Base-by-base conservation (phyloP, 305 asterid species). In the Plantago lanceolata region DNA sequence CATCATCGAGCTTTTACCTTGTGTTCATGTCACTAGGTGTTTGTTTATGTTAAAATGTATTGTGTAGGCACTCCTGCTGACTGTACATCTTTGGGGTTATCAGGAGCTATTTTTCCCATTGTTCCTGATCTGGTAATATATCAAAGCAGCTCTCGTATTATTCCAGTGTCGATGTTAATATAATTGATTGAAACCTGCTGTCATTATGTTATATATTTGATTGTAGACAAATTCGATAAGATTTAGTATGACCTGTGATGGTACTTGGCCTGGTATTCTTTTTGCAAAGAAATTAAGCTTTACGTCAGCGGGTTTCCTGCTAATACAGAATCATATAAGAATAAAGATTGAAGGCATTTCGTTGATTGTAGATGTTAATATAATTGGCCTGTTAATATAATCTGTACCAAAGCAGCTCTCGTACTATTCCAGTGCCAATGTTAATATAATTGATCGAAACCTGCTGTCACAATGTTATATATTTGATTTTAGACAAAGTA, bases 21-120 rank as follows among this genome's bases (percentile, higher is more conserved):
- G 13, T 40, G 45, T 8, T 40, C 3, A 40, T 37, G 15, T 3
- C 9, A 12, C 15, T 40, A 40, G 31, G 28, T 35, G 51, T 59
- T 33, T 35, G n/a, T 59, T 11, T 7, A 8, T 35, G 64, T 40
- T 2, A 20, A 59, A 14, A 13, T 44, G 16, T 43, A 29, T 28
- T 61, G 59, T 71, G 55, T 81, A 89, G 96, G 94, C 71, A 81
- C 94, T 71, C 96, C 95, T 8, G 96, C 94, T 51, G 96, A 89
- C 60, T 89, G 95, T 71, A 73, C 95, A 37, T 86, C 96, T 55
- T 70, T 89, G 75, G 96, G 96, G 57, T 63, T 85, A 78, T 86
- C 96, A 29, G 74, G 76, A 68, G 71, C 79, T 60, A 82, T 89
- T 53, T 85, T 89, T 76, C 75, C 89, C 65, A 67, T 73, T 52